phyloP scores from a whole-genome alignment of 495 filamentous ascomycete species.

The Physcia stellaris region DNA sequence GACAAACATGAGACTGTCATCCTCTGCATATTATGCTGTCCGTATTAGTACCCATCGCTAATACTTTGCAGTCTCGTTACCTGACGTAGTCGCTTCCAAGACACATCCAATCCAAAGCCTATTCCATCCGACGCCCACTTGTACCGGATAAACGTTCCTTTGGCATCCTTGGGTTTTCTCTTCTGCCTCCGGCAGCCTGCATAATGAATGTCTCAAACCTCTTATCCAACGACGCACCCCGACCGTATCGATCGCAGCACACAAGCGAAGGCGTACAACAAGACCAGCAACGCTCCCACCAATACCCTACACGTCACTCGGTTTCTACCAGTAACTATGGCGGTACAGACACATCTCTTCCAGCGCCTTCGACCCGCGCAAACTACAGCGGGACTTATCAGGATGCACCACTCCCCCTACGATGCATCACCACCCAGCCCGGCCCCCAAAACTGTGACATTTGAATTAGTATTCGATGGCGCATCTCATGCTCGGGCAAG shows the following conservation, averaged over 20 bases:
- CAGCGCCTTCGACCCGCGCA: constrained; percentile 12
- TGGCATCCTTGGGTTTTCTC: too few relatives aligned
- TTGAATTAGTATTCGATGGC: constrained; percentile 68
- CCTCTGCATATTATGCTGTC: too few relatives aligned
- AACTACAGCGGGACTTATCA: constrained; percentile 3
- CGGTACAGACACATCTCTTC: constrained; percentile 5
- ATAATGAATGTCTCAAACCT: constrained; percentile 32
- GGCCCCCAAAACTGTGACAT: constrained; percentile 66
- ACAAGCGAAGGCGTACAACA: constrained; percentile 29
- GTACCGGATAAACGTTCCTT: too few relatives aligned
- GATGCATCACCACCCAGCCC: constrained; percentile 36
- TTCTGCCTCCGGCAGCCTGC: too few relatives aligned
- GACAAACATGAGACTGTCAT: too few relatives aligned
- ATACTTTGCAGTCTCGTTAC: too few relatives aligned
- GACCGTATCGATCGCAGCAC: constrained; percentile 4
- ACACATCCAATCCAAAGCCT: not conserved
- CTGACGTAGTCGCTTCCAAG: not conserved
- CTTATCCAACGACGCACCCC: constrained; percentile 22
- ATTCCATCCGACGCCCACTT: not conserved
- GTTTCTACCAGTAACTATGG: constrained; percentile 20
- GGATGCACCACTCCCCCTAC: constrained; percentile 22
- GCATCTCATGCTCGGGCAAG: constrained; percentile 60
- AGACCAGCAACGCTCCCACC: constrained; percentile 29
- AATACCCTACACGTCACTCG: constrained; percentile 24
- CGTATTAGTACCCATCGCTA: too few relatives aligned